These are phyloP conservation scores for Bisporella sp. DNA, from an alignment of 2,329 filamentous ascomycete species.

Conservation along the genomic window DNA sequence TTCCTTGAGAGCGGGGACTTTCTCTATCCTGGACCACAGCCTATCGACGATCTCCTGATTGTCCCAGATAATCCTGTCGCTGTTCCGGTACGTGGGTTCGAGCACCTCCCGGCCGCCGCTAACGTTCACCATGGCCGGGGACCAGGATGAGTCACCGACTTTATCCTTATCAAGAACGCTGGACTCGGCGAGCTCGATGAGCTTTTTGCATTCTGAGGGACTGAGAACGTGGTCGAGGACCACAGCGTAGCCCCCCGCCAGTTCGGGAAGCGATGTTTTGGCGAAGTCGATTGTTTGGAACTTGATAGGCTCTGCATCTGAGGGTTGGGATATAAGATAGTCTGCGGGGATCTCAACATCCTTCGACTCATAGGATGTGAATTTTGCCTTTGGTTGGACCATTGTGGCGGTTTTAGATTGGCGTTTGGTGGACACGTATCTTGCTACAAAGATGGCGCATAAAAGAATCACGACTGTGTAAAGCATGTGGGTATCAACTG, in stretches of 20 bases:
- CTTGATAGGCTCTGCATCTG: not conserved
- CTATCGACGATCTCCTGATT: conserved; percentile 51
- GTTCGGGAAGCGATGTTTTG: not conserved
- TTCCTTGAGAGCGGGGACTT: conserved; percentile 35
- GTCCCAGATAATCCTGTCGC: conserved; percentile 75
- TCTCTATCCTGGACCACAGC: conserved; percentile 53
- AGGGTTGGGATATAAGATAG: not conserved
- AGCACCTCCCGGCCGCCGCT: conserved; percentile 54
- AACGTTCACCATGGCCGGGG: conserved; percentile 55
- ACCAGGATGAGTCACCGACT: too few relatives aligned
- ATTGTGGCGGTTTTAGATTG: too few relatives aligned
- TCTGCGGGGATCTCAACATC: not conserved
- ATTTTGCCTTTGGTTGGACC: too few relatives aligned
- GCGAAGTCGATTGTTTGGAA: not conserved
- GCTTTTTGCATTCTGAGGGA: too few relatives aligned
- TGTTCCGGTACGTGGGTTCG: conserved; percentile 53
- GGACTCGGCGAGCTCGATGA: too few relatives aligned
- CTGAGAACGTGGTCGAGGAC: not conserved
- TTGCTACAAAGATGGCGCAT: too few relatives aligned
- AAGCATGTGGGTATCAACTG: too few relatives aligned
- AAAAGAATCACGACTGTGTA: too few relatives aligned
- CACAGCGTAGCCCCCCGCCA: not conserved
- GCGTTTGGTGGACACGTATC: too few relatives aligned
- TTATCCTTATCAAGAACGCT: too few relatives aligned
- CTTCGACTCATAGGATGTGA: not conserved